Evolutionary conservation across 2,329 filamentous ascomycete species (phyloP), one percentile per base, ranked within the genome.

Genomic region (Neopestalotiopsis clavispora): DNA sequence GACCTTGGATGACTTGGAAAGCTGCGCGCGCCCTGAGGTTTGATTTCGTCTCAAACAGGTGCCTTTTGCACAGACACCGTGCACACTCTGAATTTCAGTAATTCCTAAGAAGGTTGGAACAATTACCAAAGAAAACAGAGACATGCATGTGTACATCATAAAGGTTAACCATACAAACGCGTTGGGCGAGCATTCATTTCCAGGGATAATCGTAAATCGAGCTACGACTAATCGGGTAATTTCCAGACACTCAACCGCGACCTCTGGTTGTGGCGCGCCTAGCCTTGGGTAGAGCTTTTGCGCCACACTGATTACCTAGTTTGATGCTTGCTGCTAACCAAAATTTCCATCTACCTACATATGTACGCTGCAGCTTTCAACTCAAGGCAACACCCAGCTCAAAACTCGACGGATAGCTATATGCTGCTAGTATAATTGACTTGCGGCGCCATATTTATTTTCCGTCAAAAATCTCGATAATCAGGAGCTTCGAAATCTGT

Each of bases 341-440:
- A 67, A 67, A 67, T 67, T 67, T 67, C 65, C 60, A 60, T 49
- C 63, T 57, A 56, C 40, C n/a, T 45, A 38, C 38, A 45, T 57
- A 56, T 20, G 10, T 45, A 38, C 20, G 30, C 17, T 30, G 28
- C 34, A 38, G 34, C 34, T 38, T 10, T 38, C 34, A 38, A 38
- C 17, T 23, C 62, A 23, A 66, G 20, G 40, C 62, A 65, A 12
- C 49, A 66, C 12, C 30, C 23, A 66, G 64, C 64, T 66, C 32
- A 14, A 64, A 38, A 52, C 20, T 23, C n/a, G 40, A 6, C 61
- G 34, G 45, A 32, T 23, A 64, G 23, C 20, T 42, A 64, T 20
- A 20, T 17, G 13, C 30, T 7, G 34, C 28, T 40, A 17, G 17
- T 34, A 62, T 20, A 40, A 38, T 13, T 20, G 13, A 14, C 59